Evolutionary conservation across 2,329 filamentous ascomycete genomes (phyloP).

Genomic region (Paradendryphiella salina): DNA sequence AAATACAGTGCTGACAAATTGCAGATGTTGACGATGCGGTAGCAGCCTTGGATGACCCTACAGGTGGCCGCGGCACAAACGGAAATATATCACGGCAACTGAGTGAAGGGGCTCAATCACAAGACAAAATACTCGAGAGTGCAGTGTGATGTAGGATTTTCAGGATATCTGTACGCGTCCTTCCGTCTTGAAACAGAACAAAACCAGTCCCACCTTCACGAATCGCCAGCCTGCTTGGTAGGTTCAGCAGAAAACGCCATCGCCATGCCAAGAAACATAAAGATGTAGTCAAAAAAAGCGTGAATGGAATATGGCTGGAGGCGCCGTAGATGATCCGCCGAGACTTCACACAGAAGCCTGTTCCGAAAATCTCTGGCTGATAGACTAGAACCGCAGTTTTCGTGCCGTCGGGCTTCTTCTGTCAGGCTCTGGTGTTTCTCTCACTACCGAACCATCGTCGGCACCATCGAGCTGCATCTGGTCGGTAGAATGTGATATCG

Average conservation of each 20-base stretch:
- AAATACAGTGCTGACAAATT: slow-evolving; percentile 7
- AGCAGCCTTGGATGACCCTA: slow-evolving; percentile 47
- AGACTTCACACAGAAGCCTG: background rate
- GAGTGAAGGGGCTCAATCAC: slow-evolving; percentile 19
- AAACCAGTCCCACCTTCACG: background rate
- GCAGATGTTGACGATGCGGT: slow-evolving; percentile 53
- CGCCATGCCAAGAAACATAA: slow-evolving; percentile 4
- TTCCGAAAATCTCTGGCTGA: background rate
- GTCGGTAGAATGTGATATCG: slow-evolving; percentile 10
- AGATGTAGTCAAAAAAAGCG: background rate
- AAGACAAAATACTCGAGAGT: slow-evolving; percentile 32
- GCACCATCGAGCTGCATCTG: slow-evolving; percentile 8
- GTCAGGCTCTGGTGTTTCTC: slow-evolving; percentile 13
- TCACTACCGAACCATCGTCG: background rate
- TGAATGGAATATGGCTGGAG: background rate
- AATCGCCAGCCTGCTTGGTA: background rate
- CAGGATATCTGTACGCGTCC: background rate
- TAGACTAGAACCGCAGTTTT: slow-evolving; percentile 39
- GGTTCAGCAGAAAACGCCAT: slow-evolving; percentile 4
- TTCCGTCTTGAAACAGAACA: background rate
- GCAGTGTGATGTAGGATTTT: slow-evolving; percentile 32
- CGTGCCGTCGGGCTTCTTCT: slow-evolving; percentile 51
- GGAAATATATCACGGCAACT: slow-evolving; percentile 49
- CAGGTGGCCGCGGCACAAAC: slow-evolving; percentile 50
- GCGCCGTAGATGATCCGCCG: no score